Percentiles rank a stretch among this genome's conserved stretches.
phyloP scores from a whole-genome alignment of 257 asterid species.

The Solanum pinnatisectum region DNA sequence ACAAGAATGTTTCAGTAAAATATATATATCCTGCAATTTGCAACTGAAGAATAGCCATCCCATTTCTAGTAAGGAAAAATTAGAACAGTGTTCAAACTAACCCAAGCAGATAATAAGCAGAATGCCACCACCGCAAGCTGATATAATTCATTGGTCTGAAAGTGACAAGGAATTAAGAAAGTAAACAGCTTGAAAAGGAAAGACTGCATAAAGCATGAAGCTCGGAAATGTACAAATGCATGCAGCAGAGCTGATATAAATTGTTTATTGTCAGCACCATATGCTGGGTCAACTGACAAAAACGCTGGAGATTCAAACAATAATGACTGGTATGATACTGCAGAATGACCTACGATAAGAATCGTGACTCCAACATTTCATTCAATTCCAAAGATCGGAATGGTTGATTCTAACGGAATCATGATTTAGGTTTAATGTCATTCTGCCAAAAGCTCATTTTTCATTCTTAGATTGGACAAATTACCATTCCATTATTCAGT shows the following conservation, averaged over 20 bases:
- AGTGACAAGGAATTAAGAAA: conserved; percentile 21
- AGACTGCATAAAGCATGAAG: background rate
- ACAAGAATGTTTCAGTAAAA: background rate
- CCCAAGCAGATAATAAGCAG: conserved; percentile 96
- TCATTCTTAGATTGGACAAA: background rate
- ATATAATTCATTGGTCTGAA: conserved; percentile 82
- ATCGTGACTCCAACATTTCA: background rate
- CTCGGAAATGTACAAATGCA: background rate
- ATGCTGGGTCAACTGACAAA: background rate
- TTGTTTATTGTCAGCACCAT: background rate
- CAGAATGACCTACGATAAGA: background rate
- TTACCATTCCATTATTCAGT: background rate
- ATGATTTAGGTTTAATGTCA: background rate
- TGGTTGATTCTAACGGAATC: background rate
- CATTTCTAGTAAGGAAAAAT: background rate
- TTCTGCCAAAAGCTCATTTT: background rate
- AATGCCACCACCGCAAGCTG: conserved; percentile 95
- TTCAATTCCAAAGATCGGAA: background rate
- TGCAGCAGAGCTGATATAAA: background rate
- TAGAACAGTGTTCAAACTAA: conserved; percentile 22
- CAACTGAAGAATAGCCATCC: background rate
- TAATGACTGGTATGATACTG: background rate
- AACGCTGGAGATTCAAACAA: background rate
- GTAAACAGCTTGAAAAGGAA: background rate
- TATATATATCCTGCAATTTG: background rate